Conservation (phyloP, 2,329 filamentous ascomycete genomes). For the Trichoderma semiorbis region DNA sequence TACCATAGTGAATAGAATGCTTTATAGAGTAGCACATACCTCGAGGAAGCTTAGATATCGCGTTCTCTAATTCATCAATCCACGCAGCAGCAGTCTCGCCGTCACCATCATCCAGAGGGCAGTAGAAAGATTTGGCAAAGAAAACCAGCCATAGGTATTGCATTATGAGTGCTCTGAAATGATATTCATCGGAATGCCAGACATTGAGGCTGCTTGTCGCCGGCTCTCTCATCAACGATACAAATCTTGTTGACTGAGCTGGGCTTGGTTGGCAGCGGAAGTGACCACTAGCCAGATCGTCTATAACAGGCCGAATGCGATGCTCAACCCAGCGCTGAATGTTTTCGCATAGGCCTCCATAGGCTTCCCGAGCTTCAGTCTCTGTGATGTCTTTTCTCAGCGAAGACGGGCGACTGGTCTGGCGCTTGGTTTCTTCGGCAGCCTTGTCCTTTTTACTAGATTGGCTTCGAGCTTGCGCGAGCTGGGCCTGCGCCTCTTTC, state of each 20-base stretch:
- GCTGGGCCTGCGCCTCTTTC: constrained; percentile 29
- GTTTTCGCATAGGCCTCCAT: constrained; percentile 32
- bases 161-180: constrained; percentile 36
- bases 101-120: constrained; percentile 33
- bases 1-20: neutral
- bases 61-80: constrained; percentile 33
- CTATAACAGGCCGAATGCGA: constrained; percentile 30
- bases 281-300: constrained; percentile 31
- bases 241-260: constrained; percentile 30
- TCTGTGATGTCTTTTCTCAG: constrained; percentile 36
- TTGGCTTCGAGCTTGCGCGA: constrained; percentile 30
- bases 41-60: constrained; percentile 35
- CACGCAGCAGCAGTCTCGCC: constrained; percentile 31
- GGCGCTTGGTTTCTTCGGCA: constrained; percentile 31
- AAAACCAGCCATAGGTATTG: constrained; percentile 36
- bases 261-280: constrained; percentile 26
- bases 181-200: constrained; percentile 34
- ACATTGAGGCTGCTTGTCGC: constrained; percentile 32
- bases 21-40: constrained; percentile 22
- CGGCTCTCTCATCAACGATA: constrained; percentile 35
- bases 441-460: constrained; percentile 28
- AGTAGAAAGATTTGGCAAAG: constrained; percentile 37
- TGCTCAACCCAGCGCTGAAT: constrained; percentile 38
- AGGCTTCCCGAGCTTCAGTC: constrained; percentile 34
- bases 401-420: constrained; percentile 33